Evolutionary conservation across 1,139 yeast species (phyloP).

Genomic region (Debaryomyces robertsiae): DNA sequence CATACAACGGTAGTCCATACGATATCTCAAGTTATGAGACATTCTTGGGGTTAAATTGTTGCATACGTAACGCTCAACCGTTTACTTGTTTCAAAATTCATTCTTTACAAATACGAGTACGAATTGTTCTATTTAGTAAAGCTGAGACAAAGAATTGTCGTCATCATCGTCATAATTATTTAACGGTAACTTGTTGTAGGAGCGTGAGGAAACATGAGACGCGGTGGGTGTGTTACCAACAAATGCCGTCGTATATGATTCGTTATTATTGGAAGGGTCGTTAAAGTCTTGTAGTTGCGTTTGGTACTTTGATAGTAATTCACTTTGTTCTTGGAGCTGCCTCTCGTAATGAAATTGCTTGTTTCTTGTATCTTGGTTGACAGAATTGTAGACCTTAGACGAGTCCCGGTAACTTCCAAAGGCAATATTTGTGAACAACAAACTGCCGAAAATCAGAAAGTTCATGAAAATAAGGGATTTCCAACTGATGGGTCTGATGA

Average conservation of each 20-base stretch:
- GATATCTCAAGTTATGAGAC: not conserved
- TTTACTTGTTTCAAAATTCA: no score
- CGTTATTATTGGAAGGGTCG: slow-evolving; percentile 2
- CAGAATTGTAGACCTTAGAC: slow-evolving; percentile 4
- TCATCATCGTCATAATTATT: slow-evolving; percentile 6
- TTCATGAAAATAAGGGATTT: slow-evolving; percentile 58
- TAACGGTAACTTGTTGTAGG: slow-evolving; percentile 3
- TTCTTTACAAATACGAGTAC: slow-evolving; percentile 2
- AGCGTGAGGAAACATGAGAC: slow-evolving; percentile 6
- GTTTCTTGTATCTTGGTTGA: slow-evolving; percentile 6
- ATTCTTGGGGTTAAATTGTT: not conserved
- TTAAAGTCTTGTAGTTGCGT: slow-evolving; percentile 4
- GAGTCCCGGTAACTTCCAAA: slow-evolving; percentile 24
- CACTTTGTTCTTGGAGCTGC: slow-evolving; percentile 20
- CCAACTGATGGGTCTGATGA: slow-evolving; percentile 74
- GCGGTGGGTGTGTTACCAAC: slow-evolving; percentile 6
- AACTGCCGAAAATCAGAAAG: slow-evolving; percentile 23
- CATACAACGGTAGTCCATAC: not conserved
- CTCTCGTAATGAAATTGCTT: slow-evolving; percentile 17
- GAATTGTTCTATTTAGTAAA: slow-evolving; percentile 8
- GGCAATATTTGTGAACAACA: slow-evolving; percentile 24
- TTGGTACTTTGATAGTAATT: slow-evolving; percentile 11
- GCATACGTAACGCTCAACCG: not conserved
- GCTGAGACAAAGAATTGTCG: slow-evolving; percentile 9
- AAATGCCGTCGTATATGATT: slow-evolving; percentile 6